Evolutionary conservation across 2,329 filamentous ascomycete species (phyloP).

Genomic region (Pseudogymnoascus sp.): DNA sequence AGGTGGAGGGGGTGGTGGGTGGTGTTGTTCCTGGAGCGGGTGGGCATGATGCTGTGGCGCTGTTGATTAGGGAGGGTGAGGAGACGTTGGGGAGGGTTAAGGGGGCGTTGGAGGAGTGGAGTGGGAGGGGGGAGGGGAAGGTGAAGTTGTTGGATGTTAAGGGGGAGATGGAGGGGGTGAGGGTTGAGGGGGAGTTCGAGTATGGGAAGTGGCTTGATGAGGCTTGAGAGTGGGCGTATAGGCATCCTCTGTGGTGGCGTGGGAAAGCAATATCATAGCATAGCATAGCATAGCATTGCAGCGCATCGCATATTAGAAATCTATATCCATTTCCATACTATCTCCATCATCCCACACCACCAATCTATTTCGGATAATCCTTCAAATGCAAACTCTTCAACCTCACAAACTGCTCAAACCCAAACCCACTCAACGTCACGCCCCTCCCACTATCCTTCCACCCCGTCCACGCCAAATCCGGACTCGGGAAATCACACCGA

Average conservation of each 20-base stretch:
- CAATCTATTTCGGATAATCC: slow-evolving; percentile 54
- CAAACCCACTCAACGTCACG: slow-evolving; percentile 78
- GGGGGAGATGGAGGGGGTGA: slow-evolving; percentile 63
- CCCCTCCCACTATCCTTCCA: slow-evolving; percentile 97
- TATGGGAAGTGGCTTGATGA: background rate
- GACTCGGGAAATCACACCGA: slow-evolving; percentile 82
- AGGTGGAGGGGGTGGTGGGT: slow-evolving; percentile 70
- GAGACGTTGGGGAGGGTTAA: slow-evolving; percentile 53
- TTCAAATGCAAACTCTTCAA: slow-evolving; percentile 94
- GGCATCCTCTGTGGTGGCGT: background rate
- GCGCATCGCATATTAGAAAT: background rate
- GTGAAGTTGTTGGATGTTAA: slow-evolving; percentile 62
- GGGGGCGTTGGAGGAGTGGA: slow-evolving; percentile 58
- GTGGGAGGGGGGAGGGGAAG: slow-evolving; percentile 44
- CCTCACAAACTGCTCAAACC: slow-evolving; percentile 93
- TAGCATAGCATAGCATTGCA: background rate
- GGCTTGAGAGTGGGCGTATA: background rate
- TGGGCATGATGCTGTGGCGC: slow-evolving; percentile 79
- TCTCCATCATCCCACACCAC: too few species aligned
- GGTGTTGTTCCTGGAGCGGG: slow-evolving; percentile 92
- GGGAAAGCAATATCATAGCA: background rate
- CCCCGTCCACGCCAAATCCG: slow-evolving; percentile 93
- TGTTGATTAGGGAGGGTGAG: slow-evolving; percentile 67
- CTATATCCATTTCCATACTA: background rate
- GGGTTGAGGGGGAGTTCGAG: slow-evolving; percentile 31